Evolutionary conservation across 169 alveolate species (phyloP), one percentile per base, ranked within the genome.

Genomic region (Plasmodium falciparum): DNA sequence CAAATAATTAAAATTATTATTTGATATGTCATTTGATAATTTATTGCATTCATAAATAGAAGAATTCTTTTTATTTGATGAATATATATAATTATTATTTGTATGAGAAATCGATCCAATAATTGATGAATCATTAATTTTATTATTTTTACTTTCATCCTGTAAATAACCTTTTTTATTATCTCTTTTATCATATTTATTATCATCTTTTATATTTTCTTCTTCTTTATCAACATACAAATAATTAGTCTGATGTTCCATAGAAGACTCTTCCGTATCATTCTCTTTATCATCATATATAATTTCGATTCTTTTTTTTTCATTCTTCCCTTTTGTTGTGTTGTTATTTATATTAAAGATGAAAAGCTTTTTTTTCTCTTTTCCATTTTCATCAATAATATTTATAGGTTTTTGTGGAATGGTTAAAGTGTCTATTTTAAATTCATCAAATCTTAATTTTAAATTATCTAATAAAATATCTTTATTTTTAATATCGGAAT

Each of bases 291-390:
- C 17, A 47, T 69, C 90, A 26, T 80, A 69, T 50, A 80, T 65
- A 43, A 80, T 80, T 67, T 80, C 74, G 4, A 80, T 80, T 62
- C 90, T 52, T 20, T 70, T 80, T 29, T 43, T 80, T 15, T 80
- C 90, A 59, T 66, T 66, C 50, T 80, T 80, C 17, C 50, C 59
- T 17, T 50, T 80, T 24, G 17, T 63, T 43, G 24, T 47, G 24
- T 71, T 78, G 49, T 54, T 80, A 61, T 80, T 80, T 15, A 80
- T 80, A 39, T 80, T 80, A 80, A 80, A 80, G n/a, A 80, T 80
- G 49, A 80, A 80, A 3, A 80, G 73, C 29, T 80, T 80, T 47
- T 80, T 80, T 61, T 80, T 80, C 63, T 80, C 71, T 11, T 39
- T 61, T 12, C 90, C 90, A 69, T 80, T 80, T 26, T 80, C 90